Percentiles rank a stretch among this genome's conserved stretches.
These are phyloP conservation scores for Malania oleifera DNA, from an alignment of 164 flowering plant genomes.

Conservation along the genomic window DNA sequence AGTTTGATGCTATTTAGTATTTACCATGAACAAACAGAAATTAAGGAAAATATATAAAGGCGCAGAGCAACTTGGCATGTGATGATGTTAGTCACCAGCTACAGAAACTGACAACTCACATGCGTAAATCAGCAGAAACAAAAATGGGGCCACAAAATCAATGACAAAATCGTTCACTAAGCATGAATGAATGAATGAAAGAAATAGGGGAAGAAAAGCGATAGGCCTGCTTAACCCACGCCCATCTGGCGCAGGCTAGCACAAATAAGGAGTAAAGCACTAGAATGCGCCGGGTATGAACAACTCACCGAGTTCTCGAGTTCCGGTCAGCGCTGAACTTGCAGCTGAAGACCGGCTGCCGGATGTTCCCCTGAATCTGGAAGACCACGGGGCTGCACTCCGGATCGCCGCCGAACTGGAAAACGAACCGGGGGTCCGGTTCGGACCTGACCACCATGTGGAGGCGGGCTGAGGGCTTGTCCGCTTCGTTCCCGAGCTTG, in stretches of 20 bases:
- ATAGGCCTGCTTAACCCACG: not conserved
- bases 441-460: constrained; percentile 74
- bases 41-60: not conserved
- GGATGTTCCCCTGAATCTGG: constrained; percentile 76
- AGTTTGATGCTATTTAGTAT: too few relatives aligned
- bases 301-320: constrained; percentile 59
- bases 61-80: constrained; percentile 5
- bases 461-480: constrained; percentile 41
- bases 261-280: not conserved
- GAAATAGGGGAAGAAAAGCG: too few relatives aligned
- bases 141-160: not conserved
- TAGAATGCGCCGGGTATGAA: constrained; percentile 10
- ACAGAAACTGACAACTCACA: constrained; percentile 6
- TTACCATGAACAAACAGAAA: not conserved
- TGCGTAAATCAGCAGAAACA: constrained; percentile 1
- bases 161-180: not conserved
- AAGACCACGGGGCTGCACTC: constrained; percentile 93
- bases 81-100: constrained; percentile 4
- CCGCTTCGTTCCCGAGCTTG: constrained; percentile 44
- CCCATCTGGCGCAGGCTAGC: constrained; percentile 6
- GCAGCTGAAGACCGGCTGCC: constrained; percentile 96
- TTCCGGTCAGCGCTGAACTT: constrained; percentile 88
- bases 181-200: not conserved
- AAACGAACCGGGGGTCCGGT: constrained; percentile 87
- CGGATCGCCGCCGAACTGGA: constrained; percentile 96